phyloP scores from a whole-genome alignment of 2,329 filamentous ascomycete genomes.

The Hysterium pulicare region DNA sequence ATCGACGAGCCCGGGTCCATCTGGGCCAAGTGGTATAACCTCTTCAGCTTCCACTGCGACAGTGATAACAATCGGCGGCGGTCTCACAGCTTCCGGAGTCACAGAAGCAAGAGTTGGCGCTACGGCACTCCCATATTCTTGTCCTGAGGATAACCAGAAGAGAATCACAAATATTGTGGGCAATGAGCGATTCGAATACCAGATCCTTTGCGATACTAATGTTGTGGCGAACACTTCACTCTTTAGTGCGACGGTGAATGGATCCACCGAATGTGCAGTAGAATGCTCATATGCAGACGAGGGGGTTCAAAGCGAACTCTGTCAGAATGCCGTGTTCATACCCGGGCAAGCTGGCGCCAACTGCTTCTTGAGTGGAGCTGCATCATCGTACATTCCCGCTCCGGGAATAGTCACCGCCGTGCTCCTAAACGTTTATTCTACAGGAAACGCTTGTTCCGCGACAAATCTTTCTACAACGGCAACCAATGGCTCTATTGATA shows the following conservation, averaged over 20 bases:
- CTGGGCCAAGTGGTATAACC: no score
- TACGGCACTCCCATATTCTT: slow-evolving; percentile 22
- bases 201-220: slow-evolving; percentile 25
- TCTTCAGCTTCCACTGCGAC: not conserved
- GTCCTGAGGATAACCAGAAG: slow-evolving; percentile 16
- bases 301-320: slow-evolving; percentile 16
- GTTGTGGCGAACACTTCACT: slow-evolving; percentile 17
- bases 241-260: slow-evolving; percentile 14
- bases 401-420: slow-evolving; percentile 20
- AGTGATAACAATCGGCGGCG: not conserved
- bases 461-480: slow-evolving; percentile 5
- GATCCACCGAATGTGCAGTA: slow-evolving; percentile 22
- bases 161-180: slow-evolving; percentile 23
- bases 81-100: not conserved
- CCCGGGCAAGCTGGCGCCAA: slow-evolving; percentile 18
- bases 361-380: slow-evolving; percentile 18
- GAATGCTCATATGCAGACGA: slow-evolving; percentile 29
- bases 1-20: no score
- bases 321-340: slow-evolving; percentile 21
- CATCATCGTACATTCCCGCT: slow-evolving; percentile 9
- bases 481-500: slow-evolving; percentile 13
- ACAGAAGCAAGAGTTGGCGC: not conserved
- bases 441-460: slow-evolving; percentile 18
- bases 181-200: slow-evolving; percentile 22
- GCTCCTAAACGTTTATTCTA: slow-evolving; percentile 18